A percentile compares a stretch with the other conserved stretches of the same genome.
Conservation (phyloP, 2,329 filamentous ascomycete species). For the Monilinia polystroma region DNA sequence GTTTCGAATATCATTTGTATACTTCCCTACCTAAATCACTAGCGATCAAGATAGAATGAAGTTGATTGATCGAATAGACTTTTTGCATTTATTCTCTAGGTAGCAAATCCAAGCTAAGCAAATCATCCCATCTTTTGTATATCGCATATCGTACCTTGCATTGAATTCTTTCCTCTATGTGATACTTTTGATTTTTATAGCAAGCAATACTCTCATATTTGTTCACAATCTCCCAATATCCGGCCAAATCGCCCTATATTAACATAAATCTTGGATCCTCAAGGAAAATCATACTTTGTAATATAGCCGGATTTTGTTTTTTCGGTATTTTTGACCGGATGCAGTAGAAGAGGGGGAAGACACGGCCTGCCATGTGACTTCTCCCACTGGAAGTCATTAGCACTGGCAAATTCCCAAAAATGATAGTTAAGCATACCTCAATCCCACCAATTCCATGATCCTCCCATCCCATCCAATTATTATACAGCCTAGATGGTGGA, state of each 20-base stretch:
- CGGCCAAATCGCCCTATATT: neutral
- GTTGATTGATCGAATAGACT: no score
- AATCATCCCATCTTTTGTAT: neutral
- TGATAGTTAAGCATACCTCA: conserved; percentile 32
- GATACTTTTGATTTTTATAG: neutral
- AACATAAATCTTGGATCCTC: neutral
- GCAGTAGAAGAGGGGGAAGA: conserved; percentile 58
- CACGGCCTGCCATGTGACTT: conserved; percentile 55
- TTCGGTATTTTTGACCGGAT: conserved; percentile 59
- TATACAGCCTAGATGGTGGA: conserved; percentile 58
- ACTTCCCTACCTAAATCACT: no score
- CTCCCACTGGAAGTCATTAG: conserved; percentile 49
- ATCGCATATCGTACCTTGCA: neutral
- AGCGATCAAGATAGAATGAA: no score
- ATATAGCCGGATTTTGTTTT: conserved; percentile 33
- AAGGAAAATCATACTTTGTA: conserved; percentile 19
- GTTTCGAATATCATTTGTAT: no score
- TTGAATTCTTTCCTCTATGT: accelerated
- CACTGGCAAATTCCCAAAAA: neutral
- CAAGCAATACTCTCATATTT: neutral
- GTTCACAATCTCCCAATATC: neutral
- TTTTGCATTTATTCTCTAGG: no score
- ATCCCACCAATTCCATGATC: conserved; percentile 55
- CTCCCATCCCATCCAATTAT: conserved; percentile 62
- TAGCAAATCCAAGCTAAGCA: neutral